Base-by-base conservation (phyloP, 768 basidiomycete genomes). In the Leccinum pellstonianum region DNA sequence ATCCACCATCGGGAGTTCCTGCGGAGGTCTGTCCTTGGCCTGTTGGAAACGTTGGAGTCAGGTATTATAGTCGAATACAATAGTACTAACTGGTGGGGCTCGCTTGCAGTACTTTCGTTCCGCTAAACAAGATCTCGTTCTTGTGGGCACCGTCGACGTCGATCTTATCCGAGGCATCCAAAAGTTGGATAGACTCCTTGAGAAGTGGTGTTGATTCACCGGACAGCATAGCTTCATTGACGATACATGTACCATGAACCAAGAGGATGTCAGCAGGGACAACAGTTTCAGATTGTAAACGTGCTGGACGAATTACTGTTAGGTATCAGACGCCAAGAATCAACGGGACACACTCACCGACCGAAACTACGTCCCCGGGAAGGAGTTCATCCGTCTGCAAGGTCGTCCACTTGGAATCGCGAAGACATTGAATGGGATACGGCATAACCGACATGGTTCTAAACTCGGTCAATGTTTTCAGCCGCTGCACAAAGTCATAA, bases 211-310 rank as follows among this genome's bases (percentile, higher is more conserved):
- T 99, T 0, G 95, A 97, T 77, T 99, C 97, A 54, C 97, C 97
- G 1, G 95, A 97, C 3, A 99, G 79, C 97, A 99, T 98, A 27
- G 97, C 97, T 74, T 99, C 97, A 73, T 99, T 99, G 64, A 98
- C 95, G 67, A 99, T 98, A 62, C 89, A 90, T 1, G 93, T 91
- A 10, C 97, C 97, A 58, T 88, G 85, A 12, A 98, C 74, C n/a
- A 99, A 82, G 17, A 99, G 83, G 38, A 99, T 84, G 69, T 99
- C 96, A 10, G 94, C 95, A 2, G 96, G 95, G 15, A 97, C 86
- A 41, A 87, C 87, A 0, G 94, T 94, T 73, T 98, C 97, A 14
- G 84, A 79, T 62, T 84, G 83, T 47, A 83, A 80, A 52, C 87
- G 86, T 38, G 83, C 89, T 90, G 58, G 4, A 51, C 11, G 21